Evolutionary conservation across 352 stramenopile genomes (phyloP), one percentile per base, ranked within the genome.

Genomic region (Plasmopara viticola): DNA sequence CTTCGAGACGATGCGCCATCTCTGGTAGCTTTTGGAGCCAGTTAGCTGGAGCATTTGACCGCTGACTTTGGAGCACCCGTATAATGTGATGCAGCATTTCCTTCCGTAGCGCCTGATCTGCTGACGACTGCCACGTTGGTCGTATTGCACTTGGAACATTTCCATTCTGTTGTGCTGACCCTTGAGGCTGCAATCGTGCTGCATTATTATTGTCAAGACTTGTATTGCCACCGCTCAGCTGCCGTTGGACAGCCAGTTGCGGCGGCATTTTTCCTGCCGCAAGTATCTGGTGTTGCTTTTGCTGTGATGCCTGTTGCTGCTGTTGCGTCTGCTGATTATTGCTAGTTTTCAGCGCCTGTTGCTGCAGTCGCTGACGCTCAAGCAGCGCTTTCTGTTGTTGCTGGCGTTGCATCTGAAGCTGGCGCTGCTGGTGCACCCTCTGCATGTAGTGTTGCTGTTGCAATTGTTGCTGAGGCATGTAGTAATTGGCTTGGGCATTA

Each of bases 1-100:
- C 95, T 64, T 99, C 96, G 37, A 99, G 73, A 42, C 95, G 84
- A 56, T 97, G 95, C 1, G 96, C 96, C 95, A 99, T 99, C 61
- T 98, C 91, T 0, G 95, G 95, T 15, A 99, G 74, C 60, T 98
- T 97, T 53, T 98, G 88, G 40, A 98, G 68, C 95, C 95, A 98
- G 62, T 98, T 96, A 20, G 91, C 72, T 4, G 93, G 89, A 5
- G 95, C 94, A 70, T 98, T 97, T 29, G 95, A 94, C 33, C 95
- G 91, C 47, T 97, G 87, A 46, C 95, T 94, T 57, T 98, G 85
- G 34, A 99, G 77, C 17, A 99, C 81, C 13, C 94, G 84, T 60
- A 98, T 96, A 58, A 97, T 98, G 34, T 93, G 78, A 58, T 84
- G 86, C 43, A 92, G 62, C 79, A 95, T 92, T 58, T 93, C 79